Evolutionary conservation across 768 basidiomycete species (phyloP).

Genomic region (Tulasnella sp.): DNA sequence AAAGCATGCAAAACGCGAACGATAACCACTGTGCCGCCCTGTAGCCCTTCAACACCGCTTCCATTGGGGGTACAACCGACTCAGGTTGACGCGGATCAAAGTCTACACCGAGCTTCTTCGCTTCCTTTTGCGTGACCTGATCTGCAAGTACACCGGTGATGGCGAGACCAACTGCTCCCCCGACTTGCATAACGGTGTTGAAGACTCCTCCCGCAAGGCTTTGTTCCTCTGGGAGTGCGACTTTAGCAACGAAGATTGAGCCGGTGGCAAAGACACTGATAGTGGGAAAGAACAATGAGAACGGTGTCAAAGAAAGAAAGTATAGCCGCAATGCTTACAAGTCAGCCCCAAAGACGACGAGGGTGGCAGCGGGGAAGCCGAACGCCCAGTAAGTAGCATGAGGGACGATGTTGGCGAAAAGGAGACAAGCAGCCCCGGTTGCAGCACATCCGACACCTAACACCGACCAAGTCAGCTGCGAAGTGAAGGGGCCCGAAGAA

Average conservation of each 20-base stretch:
- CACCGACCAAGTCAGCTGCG: slow-evolving; percentile 30
- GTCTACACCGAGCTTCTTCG: slow-evolving; percentile 39
- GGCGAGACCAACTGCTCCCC: slow-evolving; percentile 59
- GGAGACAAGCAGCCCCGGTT: slow-evolving; percentile 55
- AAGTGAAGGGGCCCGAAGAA: background rate
- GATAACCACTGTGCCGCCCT: slow-evolving; percentile 61
- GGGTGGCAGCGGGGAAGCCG: slow-evolving; percentile 63
- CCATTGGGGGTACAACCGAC: slow-evolving; percentile 32
- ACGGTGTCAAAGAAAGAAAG: background rate
- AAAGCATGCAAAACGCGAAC: slow-evolving; percentile 59
- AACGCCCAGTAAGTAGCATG: slow-evolving; percentile 65
- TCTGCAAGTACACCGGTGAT: slow-evolving; percentile 70
- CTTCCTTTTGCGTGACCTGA: slow-evolving; percentile 43
- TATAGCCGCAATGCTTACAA: slow-evolving; percentile 41
- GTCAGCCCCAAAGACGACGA: slow-evolving; percentile 71
- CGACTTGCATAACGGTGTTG: slow-evolving; percentile 71
- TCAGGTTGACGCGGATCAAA: slow-evolving; percentile 35
- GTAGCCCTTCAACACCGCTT: slow-evolving; percentile 53
- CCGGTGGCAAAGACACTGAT: slow-evolving; percentile 58
- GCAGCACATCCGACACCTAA: slow-evolving; percentile 54
- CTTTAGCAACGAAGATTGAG: slow-evolving; percentile 68
- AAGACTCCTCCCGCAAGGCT: slow-evolving; percentile 71
- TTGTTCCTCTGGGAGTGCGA: slow-evolving; percentile 65
- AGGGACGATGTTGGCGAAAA: slow-evolving; percentile 66
- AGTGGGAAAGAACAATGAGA: background rate